Evolutionary conservation across 2,329 filamentous ascomycete species (phyloP), one percentile per base, ranked within the genome.

Genomic region (Rhynchosporium secalis): DNA sequence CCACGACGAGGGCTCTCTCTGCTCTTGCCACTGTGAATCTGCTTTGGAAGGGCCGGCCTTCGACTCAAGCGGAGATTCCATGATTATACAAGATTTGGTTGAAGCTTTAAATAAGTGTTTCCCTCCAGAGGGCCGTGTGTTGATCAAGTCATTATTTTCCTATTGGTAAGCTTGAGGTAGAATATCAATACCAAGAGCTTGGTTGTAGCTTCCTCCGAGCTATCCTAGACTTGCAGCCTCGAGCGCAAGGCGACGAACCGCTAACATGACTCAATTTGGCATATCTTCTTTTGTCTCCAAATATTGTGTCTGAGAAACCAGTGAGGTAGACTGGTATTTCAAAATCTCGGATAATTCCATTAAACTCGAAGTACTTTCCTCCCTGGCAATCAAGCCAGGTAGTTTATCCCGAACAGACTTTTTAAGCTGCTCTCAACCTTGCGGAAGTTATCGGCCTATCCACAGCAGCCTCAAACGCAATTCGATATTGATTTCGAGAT

Each of bases 41-140:
- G 38, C 36, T 29, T 62, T 64, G 61, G 66, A 67, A 70, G 69
- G 66, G 31, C 65, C 69, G 54, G 67, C 69, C 66, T 71, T 71
- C 62, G 43, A 55, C 43, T 51, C 13, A 33, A 38, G 55, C 31
- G 48, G 48, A 10, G 56, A 33, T 43, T 65, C 64, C 67, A 67
- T 69, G 28, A 12, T 58, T 36, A 3, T 29, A 20, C 4, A 6
- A 36, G 5, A 26, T 26, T 47, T 31, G 29, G 20, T 54, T n/a
- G 40, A 31, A 41, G 31, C 43, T 15, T 45, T 2, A 26, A 45
- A 40, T 20, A 28, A 36, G 43, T 41, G 26, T 29, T 51, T 4
- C 62, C 59, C 62, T 65, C 56, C 12, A n/a, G 62, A 65, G 65
- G 67, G 61, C 47, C 47, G 41, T 55, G 46, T 36, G n/a, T 45